Base-by-base conservation (phyloP, 169 alveolate species). In the Toxoplasma gondii region DNA sequence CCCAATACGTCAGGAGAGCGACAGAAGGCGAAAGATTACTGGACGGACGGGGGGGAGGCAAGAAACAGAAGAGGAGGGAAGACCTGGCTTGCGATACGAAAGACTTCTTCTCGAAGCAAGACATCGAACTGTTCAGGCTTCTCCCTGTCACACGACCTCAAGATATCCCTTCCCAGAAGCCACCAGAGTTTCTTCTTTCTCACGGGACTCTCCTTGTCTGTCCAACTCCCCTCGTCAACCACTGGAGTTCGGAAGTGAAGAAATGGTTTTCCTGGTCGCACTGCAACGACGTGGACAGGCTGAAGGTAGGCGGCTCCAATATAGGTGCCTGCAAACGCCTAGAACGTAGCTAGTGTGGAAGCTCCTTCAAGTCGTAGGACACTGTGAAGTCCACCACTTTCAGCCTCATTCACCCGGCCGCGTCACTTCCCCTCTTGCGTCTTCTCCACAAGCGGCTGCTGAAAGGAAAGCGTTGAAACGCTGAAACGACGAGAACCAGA, bases 181-280 rank as follows among this genome's bases (percentile, higher is more conserved):
- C 84, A 1, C 94, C 94, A 16, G 64, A 39, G n/a, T 91, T 70
- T 78, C 78, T 91, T 78, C 34, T 58, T 31, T 91, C 94, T 54
- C 41, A 22, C 24, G 84, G 82, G 38, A 91, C 94, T 5, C 94
- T 91, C 38, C 27, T 91, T 1, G 64, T 91, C 24, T 78, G 88
- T 44, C 94, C 94, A 0, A 17, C 94, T 1, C 54, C 54, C n/a
- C 82, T 91, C n/a, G 91, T 69, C n/a, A 91, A 58, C 17, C 94
- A 91, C 82, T 91, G 94, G 94, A 38, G 39, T 38, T 31, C 90
- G 38, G 88, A 91, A 38, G 78, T 91, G 78, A 45, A 91, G 80
- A 58, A 91, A 44, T 91, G 94, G 94, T 91, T 91, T 38, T 88
- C 58, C 53, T 78, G 94, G 91, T 70, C 58, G 58, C 94, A 80